phyloP scores from a whole-genome alignment of 1,139 yeast species.

The Candida sp. region DNA sequence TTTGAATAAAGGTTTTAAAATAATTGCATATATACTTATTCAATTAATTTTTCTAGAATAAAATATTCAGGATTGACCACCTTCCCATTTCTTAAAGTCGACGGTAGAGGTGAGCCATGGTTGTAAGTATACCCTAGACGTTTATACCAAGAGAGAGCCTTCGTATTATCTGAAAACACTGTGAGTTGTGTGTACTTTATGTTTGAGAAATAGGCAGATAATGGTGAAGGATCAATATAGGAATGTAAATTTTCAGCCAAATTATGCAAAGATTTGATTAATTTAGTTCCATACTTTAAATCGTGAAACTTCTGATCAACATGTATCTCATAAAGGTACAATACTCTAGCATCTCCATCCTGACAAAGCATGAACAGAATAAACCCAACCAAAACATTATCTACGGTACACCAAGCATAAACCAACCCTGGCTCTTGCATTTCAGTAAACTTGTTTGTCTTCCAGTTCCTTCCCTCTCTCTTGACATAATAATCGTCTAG shows the following conservation, averaged over 20 bases:
- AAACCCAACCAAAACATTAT: constrained; percentile 32
- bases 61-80: constrained; percentile 38
- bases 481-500: constrained; percentile 25
- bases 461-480: constrained; percentile 43
- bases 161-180: constrained; percentile 45
- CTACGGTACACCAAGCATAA: constrained; percentile 26
- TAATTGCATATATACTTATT: background rate
- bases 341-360: constrained; percentile 26
- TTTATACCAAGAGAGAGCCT: constrained; percentile 43
- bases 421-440: constrained; percentile 43
- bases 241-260: constrained; percentile 15
- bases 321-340: constrained; percentile 57
- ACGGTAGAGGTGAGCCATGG: constrained; percentile 43
- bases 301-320: constrained; percentile 27
- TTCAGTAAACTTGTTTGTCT: constrained; percentile 37
- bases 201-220: background rate
- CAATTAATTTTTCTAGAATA: background rate
- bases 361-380: constrained; percentile 38
- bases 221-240: constrained; percentile 2
- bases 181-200: constrained; percentile 41
- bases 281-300: constrained; percentile 26
- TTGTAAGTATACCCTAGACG: constrained; percentile 35
- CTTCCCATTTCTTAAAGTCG: constrained; percentile 33
- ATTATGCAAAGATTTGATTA: constrained; percentile 29
- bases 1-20: background rate